A percentile compares a stretch with the other conserved stretches of the same genome.
phyloP scores from a whole-genome alignment of 164 flowering plant species.

The Berberis vulgaris region DNA sequence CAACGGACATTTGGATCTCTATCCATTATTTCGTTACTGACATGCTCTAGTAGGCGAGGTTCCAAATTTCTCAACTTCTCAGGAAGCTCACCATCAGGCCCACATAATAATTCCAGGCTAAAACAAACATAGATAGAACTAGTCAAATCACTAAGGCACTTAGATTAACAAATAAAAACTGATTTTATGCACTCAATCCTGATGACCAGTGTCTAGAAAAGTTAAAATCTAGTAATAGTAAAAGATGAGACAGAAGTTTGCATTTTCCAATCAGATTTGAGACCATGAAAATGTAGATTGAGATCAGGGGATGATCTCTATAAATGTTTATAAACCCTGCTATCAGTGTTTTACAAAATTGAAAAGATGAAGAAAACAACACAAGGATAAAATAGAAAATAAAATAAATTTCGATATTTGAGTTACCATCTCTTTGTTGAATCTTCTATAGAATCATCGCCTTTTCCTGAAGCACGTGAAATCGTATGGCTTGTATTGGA shows the following conservation, averaged over 20 bases:
- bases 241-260: too few relatives aligned
- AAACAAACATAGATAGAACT: constrained; percentile 1
- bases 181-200: background rate
- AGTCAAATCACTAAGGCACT: constrained; percentile 5
- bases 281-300: too few relatives aligned
- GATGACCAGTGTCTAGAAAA: too few relatives aligned
- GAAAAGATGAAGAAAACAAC: too few relatives aligned
- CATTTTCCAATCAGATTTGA: too few relatives aligned
- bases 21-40: constrained; percentile 98
- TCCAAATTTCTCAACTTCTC: constrained; percentile 93
- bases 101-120: constrained; percentile 86
- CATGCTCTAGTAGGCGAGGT: constrained; percentile 92
- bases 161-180: background rate
- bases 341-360: too few relatives aligned
- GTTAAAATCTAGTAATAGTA: too few relatives aligned
- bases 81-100: constrained; percentile 98
- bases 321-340: too few relatives aligned
- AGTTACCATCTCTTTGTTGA: constrained; percentile 83
- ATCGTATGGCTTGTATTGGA: constrained; percentile 47
- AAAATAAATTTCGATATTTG: background rate
- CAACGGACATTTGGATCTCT: constrained; percentile 95
- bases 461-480: constrained; percentile 55
- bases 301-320: too few relatives aligned
- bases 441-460: constrained; percentile 73
- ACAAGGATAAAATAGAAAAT: background rate